A percentile compares a stretch with the other conserved stretches of the same genome.
Conservation (phyloP, 176 grass and related monocot genomes). For the Cenchrus americanus region DNA sequence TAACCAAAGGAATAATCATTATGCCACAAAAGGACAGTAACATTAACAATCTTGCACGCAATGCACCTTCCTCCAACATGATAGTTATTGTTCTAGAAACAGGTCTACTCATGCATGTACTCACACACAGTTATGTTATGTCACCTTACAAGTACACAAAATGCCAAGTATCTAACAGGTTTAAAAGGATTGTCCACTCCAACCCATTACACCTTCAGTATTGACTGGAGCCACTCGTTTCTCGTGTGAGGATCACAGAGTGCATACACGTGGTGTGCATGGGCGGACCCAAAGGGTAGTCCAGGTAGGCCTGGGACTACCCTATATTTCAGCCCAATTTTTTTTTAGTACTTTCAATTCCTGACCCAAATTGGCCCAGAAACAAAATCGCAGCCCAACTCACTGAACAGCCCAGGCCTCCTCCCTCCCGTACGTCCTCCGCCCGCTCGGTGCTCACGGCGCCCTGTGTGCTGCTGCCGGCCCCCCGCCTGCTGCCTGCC, state of each 20-base stretch:
- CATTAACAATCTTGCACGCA: conserved; percentile 1
- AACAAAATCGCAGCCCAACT: no score
- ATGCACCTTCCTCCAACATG: background rate
- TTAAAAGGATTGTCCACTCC: background rate
- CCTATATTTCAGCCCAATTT: no score
- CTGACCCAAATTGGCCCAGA: no score
- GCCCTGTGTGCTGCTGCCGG: no score
- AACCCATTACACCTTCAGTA: background rate
- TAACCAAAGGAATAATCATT: background rate
- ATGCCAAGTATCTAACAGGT: conserved; percentile 1
- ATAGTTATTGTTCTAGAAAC: background rate
- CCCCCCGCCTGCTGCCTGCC: no score
- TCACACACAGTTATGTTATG: background rate
- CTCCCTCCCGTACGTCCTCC: no score
- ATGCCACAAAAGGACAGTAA: background rate
- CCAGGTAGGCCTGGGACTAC: no score
- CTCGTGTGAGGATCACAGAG: background rate
- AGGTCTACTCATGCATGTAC: background rate
- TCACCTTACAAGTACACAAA: background rate
- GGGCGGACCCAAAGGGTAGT: no score
- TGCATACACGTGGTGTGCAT: background rate
- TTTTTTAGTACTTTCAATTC: no score
- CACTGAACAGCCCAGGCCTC: no score
- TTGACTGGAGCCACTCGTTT: background rate
- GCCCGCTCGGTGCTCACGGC: no score